Evolutionary conservation across 2,329 filamentous ascomycete species (phyloP).

Genomic region (Stenocarpella maydis): DNA sequence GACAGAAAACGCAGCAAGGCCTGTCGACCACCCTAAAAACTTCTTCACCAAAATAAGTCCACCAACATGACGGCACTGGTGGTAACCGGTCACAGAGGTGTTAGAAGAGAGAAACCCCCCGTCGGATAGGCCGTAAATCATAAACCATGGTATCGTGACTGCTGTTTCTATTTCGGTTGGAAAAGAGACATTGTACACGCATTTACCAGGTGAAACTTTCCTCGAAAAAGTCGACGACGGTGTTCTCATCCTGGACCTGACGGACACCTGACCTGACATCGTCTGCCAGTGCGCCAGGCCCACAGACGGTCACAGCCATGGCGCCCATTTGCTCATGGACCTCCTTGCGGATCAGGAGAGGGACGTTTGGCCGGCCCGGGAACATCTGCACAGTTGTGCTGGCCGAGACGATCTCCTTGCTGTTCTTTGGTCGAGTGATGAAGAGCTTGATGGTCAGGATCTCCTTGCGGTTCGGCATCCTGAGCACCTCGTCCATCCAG

Average conservation of each 20-base stretch:
- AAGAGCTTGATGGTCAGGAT: conserved; percentile 88
- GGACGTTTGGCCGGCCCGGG: conserved; percentile 85
- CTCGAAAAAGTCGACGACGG: conserved; percentile 77
- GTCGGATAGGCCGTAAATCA: conserved; percentile 32
- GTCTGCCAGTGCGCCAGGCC: conserved; percentile 77
- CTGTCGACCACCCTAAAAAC: conserved; percentile 10
- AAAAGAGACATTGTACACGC: neutral
- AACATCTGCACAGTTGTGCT: conserved; percentile 89
- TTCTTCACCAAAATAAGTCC: conserved; percentile 28
- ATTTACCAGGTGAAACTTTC: conserved; percentile 75
- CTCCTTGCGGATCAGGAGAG: conserved; percentile 81
- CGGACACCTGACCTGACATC: conserved; percentile 77
- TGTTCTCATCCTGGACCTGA: conserved; percentile 65
- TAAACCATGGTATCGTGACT: conserved; percentile 32
- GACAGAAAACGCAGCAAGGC: conserved; percentile 27
- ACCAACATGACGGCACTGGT: conserved; percentile 23
- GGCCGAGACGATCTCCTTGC: conserved; percentile 80
- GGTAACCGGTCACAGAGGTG: neutral
- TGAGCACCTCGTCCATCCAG: conserved; percentile 79
- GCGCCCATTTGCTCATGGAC: conserved; percentile 83
- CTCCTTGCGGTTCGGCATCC: conserved; percentile 81
- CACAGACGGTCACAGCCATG: conserved; percentile 86
- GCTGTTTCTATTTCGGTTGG: conserved; percentile 9
- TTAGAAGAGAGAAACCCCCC: conserved; percentile 1
- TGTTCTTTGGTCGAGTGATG: conserved; percentile 85